phyloP scores from a whole-genome alignment of 192 early-diverging fungal species.

The Blastocladiella britannica region DNA sequence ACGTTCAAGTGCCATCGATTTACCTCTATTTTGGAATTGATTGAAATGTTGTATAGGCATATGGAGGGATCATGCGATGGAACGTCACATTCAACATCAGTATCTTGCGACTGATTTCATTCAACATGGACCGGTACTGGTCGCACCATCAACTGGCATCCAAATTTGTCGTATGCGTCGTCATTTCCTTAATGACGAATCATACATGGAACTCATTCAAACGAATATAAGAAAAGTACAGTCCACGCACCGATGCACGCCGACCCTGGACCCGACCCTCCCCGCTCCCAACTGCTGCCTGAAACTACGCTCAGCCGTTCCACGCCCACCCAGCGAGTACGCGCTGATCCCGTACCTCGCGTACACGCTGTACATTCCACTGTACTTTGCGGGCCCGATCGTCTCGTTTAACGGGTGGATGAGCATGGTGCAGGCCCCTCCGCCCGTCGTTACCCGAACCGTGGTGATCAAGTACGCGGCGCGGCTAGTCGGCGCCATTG shows the following conservation, averaged over 20 bases:
- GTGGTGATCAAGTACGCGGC: slow-evolving; percentile 29
- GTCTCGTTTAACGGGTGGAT: slow-evolving; percentile 86
- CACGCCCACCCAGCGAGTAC: slow-evolving; percentile 44
- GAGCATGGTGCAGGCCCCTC: slow-evolving; percentile 46
- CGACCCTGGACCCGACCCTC: slow-evolving; percentile 13
- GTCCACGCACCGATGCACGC: slow-evolving; percentile 10
- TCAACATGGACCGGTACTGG: slow-evolving; percentile 89
- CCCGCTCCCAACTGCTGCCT: background rate
- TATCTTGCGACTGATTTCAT: slow-evolving; percentile 77
- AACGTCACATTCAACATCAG: slow-evolving; percentile 73
- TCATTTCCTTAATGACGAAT: background rate
- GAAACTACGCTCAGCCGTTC: slow-evolving; percentile 33
- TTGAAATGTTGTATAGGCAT: slow-evolving; percentile 24
- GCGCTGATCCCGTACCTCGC: slow-evolving; percentile 54
- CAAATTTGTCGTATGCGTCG: background rate
- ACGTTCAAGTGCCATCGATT: background rate
- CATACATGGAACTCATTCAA: background rate
- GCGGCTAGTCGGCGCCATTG: slow-evolving; percentile 35
- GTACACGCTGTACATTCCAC: slow-evolving; percentile 69
- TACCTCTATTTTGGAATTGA: background rate
- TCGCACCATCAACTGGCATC: slow-evolving; percentile 1
- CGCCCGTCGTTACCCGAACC: slow-evolving; percentile 12
- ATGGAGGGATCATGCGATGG: slow-evolving; percentile 65
- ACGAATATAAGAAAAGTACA: slow-evolving; percentile 17
- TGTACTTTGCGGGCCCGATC: slow-evolving; percentile 87